Percentiles rank a stretch among this genome's conserved stretches.
Evolutionary conservation across 2,329 filamentous ascomycete genomes (phyloP).

Genomic region (Penicillium sp.): DNA sequence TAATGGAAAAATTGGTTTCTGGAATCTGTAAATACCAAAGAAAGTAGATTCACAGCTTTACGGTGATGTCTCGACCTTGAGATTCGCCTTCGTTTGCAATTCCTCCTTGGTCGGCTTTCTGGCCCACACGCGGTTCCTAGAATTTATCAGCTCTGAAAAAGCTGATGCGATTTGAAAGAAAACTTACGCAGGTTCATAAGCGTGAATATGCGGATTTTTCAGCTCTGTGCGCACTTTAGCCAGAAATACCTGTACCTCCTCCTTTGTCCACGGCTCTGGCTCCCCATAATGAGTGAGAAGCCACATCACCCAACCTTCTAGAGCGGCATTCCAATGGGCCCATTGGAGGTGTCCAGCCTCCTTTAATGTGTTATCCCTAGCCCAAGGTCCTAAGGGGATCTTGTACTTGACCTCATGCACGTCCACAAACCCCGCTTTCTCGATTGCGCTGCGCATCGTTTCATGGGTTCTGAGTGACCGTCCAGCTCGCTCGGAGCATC

Average conservation of each 20-base stretch:
- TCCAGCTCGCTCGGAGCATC: constrained; percentile 22
- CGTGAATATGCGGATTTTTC: constrained; percentile 1
- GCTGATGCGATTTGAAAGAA: background rate
- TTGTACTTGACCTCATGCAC: constrained; percentile 27
- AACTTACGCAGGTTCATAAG: constrained; percentile 1
- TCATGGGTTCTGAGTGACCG: constrained; percentile 23
- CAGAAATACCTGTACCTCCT: constrained; percentile 16
- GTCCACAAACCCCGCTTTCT: constrained; percentile 33
- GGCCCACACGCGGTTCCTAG: constrained; percentile 2
- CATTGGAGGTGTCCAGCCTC: constrained; percentile 41
- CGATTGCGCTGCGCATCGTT: constrained; percentile 25
- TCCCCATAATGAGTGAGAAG: constrained; percentile 27
- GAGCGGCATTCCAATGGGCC: constrained; percentile 26
- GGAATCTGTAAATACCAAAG: background rate
- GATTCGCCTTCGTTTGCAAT: background rate
- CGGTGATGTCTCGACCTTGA: background rate
- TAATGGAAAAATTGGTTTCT: background rate
- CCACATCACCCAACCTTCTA: constrained; percentile 32
- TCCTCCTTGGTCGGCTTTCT: constrained; percentile 1
- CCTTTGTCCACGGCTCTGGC: constrained; percentile 21
- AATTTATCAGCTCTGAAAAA: background rate
- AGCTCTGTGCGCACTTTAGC: constrained; percentile 1
- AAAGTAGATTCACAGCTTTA: background rate
- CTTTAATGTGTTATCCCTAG: constrained; percentile 28
- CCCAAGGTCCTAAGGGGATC: constrained; percentile 32